Base-by-base conservation (phyloP, 306 rosid species). In the Castanea crenata region DNA sequence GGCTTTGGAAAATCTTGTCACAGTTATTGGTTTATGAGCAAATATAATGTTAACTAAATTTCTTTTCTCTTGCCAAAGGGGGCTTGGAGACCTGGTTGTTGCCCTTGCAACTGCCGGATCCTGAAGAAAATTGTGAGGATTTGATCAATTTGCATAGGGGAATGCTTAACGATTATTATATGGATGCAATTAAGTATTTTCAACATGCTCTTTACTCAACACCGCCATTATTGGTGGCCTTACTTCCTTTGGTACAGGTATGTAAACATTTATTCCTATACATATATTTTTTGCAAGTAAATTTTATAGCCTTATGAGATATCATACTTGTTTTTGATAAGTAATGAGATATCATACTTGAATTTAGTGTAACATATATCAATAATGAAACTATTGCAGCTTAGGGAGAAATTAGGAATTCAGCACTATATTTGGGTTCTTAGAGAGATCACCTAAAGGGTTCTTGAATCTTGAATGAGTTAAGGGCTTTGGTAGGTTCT, bases 161-260 rank as follows among this genome's bases (percentile, higher is more conserved):
- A 75, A 80, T 87, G 75, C 76, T 82, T 74, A 87, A 84, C 80
- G 90, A 82, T 74, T 44, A 89, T 70, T 87, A 87, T 71, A 81
- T 70, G 81, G 73, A 80, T 58, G 95, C 97, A 31, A 85, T 90
- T 75, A 90, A 86, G 80, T 80, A 90, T 80, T 85, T 91, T 54
- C 80, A 73, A 63, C 83, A 34, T 52, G 93, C 97, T 80, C 85
- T 90, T 71, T 73, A 85, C 81, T 88, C 90, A 49, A 71, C 82
- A 4, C 79, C 91, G 44, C 78, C 90, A n/a, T 74, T 82, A 31
- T 64, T 85, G 52, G 91, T 38, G 21, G 92, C 93, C 80, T 86
- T 92, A 74, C 93, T 85, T 81, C 97, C 97, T 72, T 85, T 89
- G 76, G 56, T 86, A 87, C 99, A 94, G 91, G 98, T 94, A 82